A percentile compares a stretch with the other conserved stretches of the same genome.
These are phyloP conservation scores for Orbilia ellipsospora DNA, from an alignment of 2,329 filamentous ascomycete genomes.

Conservation along the genomic window DNA sequence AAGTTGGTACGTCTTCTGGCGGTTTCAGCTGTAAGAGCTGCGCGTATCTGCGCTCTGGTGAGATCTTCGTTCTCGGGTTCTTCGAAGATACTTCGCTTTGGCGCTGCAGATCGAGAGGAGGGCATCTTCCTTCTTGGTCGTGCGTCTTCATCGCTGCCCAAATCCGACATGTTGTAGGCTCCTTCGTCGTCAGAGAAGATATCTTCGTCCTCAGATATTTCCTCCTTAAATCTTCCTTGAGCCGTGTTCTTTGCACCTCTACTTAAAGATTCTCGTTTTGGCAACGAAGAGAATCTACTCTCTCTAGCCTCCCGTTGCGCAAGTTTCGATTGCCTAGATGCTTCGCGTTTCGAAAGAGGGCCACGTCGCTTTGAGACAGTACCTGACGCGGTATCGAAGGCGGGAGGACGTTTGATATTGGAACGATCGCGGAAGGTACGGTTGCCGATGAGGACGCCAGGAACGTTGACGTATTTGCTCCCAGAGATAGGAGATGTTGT, in stretches of 20 bases:
- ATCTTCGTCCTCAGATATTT: constrained; percentile 42
- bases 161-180: constrained; percentile 40
- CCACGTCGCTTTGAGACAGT: constrained; percentile 42
- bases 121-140: constrained; percentile 29
- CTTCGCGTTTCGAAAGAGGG: constrained; percentile 34
- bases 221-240: constrained; percentile 48
- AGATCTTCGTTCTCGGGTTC: constrained; percentile 53
- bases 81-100: constrained; percentile 41
- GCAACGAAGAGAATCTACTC: constrained; percentile 22
- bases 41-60: constrained; percentile 45
- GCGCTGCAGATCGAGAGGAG: constrained; percentile 20
- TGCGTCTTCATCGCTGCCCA: constrained; percentile 47
- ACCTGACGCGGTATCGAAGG: constrained; percentile 29
- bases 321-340: constrained; percentile 12
- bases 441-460: constrained; percentile 40
- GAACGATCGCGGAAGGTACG: constrained; percentile 51
- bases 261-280: constrained; percentile 50
- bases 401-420: constrained; percentile 27
- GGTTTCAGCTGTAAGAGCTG: constrained; percentile 48
- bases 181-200: constrained; percentile 48
- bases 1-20: constrained; percentile 45
- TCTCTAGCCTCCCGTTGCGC: constrained; percentile 21
- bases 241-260: constrained; percentile 44
- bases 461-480: constrained; percentile 36
- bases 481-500: constrained; percentile 49